Percentiles rank a stretch among this genome's conserved stretches.
Conservation (phyloP, 2,329 filamentous ascomycete genomes). For the Talaromyces sp. region DNA sequence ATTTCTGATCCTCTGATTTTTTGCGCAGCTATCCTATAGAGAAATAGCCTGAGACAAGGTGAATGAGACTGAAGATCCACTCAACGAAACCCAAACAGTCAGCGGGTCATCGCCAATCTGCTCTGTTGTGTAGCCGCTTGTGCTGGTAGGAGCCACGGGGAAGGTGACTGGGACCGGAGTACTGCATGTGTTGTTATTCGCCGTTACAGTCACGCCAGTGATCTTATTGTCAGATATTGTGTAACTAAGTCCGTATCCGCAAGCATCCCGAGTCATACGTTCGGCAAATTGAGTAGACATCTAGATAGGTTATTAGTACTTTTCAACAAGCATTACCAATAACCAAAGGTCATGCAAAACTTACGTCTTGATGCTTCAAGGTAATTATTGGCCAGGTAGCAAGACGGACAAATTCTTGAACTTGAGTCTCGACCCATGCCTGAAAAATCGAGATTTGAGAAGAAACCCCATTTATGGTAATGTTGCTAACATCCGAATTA, state of each 20-base stretch:
- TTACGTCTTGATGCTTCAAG: slow-evolving; percentile 52
- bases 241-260: slow-evolving; percentile 47
- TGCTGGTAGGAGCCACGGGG: slow-evolving; percentile 39
- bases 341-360: background rate
- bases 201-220: slow-evolving; percentile 46
- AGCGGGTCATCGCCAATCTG: slow-evolving; percentile 51
- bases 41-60: slow-evolving; percentile 35
- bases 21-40: slow-evolving; percentile 14
- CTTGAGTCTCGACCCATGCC: slow-evolving; percentile 52
- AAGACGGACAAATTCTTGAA: slow-evolving; percentile 51
- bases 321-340: background rate
- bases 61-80: slow-evolving; percentile 42
- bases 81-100: slow-evolving; percentile 46
- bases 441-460: slow-evolving; percentile 50
- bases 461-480: slow-evolving; percentile 45
- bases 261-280: slow-evolving; percentile 50
- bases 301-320: slow-evolving; percentile 10
- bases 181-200: slow-evolving; percentile 46
- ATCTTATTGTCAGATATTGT: slow-evolving; percentile 42
- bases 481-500: slow-evolving; percentile 42
- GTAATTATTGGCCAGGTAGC: slow-evolving; percentile 51
- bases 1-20: background rate
- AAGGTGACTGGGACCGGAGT: slow-evolving; percentile 53
- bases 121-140: slow-evolving; percentile 43
- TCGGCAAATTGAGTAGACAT: slow-evolving; percentile 47